phyloP scores from a whole-genome alignment of 2,329 filamentous ascomycete genomes.

The Exserohilum rostratum region DNA sequence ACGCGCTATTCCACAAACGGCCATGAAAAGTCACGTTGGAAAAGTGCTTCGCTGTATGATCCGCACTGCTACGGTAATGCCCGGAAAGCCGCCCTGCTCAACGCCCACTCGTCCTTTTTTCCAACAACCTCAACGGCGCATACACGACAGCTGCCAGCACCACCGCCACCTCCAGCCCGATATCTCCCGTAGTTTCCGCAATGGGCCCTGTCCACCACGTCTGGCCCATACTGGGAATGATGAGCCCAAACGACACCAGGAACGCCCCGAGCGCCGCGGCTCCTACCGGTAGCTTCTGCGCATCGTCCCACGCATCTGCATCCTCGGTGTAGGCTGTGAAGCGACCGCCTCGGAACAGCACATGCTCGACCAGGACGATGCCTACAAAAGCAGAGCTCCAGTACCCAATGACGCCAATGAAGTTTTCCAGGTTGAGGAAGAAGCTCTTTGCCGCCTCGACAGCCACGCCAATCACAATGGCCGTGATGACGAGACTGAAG shows the following conservation, averaged over 20 bases:
- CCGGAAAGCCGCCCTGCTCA: background rate
- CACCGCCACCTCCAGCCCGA: slow-evolving; percentile 70
- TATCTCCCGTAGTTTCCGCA: slow-evolving; percentile 65
- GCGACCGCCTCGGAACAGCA: slow-evolving; percentile 45
- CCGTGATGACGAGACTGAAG: slow-evolving; percentile 64
- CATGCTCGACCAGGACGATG: slow-evolving; percentile 45
- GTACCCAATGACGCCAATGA: slow-evolving; percentile 45
- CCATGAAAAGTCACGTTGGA: background rate
- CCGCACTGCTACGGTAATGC: background rate
- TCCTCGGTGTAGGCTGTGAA: slow-evolving; percentile 47
- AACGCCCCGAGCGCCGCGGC: slow-evolving; percentile 50
- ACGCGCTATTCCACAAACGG: background rate
- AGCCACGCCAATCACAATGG: slow-evolving; percentile 64
- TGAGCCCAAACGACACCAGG: slow-evolving; percentile 52
- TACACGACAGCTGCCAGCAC: slow-evolving; percentile 55
- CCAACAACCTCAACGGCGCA: slow-evolving; percentile 51
- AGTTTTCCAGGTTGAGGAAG: slow-evolving; percentile 59
- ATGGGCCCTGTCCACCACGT: slow-evolving; percentile 68
- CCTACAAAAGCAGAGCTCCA: slow-evolving; percentile 46
- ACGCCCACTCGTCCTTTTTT: slow-evolving; percentile 35
- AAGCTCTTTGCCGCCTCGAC: slow-evolving; percentile 63
- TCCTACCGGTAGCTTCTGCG: slow-evolving; percentile 49
- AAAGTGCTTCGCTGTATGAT: background rate
- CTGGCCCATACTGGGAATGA: slow-evolving; percentile 66
- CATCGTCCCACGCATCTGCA: slow-evolving; percentile 49